Percentiles rank a stretch among this genome's conserved stretches.
Evolutionary conservation across 1,284 basidiomycete genomes (phyloP).

Genomic region (Leccinum subrobustum): DNA sequence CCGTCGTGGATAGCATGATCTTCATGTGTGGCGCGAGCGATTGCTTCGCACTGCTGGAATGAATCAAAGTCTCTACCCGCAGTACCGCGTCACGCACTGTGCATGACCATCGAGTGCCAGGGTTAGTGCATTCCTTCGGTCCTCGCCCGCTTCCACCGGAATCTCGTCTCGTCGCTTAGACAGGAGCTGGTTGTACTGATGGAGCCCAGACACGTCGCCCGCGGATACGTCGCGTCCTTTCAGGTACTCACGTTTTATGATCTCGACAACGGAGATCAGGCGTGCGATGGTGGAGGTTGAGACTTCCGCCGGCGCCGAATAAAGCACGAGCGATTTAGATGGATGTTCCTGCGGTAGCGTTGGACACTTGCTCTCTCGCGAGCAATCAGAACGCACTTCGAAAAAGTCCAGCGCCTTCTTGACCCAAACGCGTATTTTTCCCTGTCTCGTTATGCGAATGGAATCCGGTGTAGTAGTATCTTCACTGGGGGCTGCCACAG

Average conservation of each 20-base stretch:
- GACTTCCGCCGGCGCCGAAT: constrained; percentile 55
- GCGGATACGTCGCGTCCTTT: constrained; percentile 46
- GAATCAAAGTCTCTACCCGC: constrained; percentile 5
- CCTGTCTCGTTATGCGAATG: constrained; percentile 63
- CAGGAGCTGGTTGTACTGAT: constrained; percentile 80
- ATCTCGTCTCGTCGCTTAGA: constrained; percentile 47
- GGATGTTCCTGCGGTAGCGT: constrained; percentile 50
- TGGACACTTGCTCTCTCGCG: constrained; percentile 3
- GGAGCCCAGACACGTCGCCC: constrained; percentile 50
- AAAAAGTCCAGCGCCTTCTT: constrained; percentile 61
- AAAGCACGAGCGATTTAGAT: constrained; percentile 56
- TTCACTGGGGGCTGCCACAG: constrained; percentile 6
- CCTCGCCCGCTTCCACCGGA: constrained; percentile 31
- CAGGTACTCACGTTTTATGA: constrained; percentile 79
- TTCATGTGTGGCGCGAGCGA: constrained; percentile 72
- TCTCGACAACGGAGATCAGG: constrained; percentile 77
- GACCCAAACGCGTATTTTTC: constrained; percentile 65
- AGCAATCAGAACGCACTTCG: constrained; percentile 42
- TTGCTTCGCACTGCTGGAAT: constrained; percentile 51
- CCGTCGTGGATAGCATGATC: constrained; percentile 60
- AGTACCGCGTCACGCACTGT: constrained; percentile 47
- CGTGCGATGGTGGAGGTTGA: constrained; percentile 57
- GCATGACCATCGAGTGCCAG: constrained; percentile 47
- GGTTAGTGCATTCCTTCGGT: constrained; percentile 37
- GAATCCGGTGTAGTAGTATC: constrained; percentile 7